phyloP scores from a whole-genome alignment of 495 filamentous ascomycete genomes.

The Trichoderma asperelloides region DNA sequence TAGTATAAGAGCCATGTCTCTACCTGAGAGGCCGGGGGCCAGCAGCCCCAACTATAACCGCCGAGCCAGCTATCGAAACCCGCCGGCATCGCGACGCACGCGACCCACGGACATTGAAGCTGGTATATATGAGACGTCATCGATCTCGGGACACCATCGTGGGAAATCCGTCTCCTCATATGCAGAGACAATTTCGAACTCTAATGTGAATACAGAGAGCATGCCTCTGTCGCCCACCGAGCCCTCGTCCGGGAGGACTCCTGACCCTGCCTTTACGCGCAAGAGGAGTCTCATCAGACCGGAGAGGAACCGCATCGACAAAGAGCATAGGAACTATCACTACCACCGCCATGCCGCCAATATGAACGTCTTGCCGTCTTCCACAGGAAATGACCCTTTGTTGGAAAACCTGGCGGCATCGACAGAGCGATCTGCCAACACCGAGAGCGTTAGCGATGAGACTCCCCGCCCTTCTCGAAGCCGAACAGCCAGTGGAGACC shows the following conservation, averaged over 20 bases:
- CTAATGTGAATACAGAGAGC: constrained; percentile 38
- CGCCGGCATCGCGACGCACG: constrained; percentile 49
- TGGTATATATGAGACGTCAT: constrained; percentile 36
- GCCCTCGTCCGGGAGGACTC: constrained; percentile 13
- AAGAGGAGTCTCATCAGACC: constrained; percentile 83
- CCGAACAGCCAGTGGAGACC: constrained; percentile 19
- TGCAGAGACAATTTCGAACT: constrained; percentile 39
- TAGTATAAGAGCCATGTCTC: constrained; percentile 46
- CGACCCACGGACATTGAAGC: constrained; percentile 60
- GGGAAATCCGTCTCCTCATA: constrained; percentile 40
- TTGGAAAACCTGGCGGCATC: constrained; percentile 54
- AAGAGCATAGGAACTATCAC: constrained; percentile 85
- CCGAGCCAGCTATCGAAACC: constrained; percentile 52
- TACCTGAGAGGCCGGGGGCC: constrained; percentile 55
- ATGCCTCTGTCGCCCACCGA: constrained; percentile 36
- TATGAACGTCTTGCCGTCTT: constrained; percentile 80
- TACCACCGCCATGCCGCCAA: constrained; percentile 86
- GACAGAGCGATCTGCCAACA: constrained; percentile 35
- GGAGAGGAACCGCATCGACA: constrained; percentile 72
- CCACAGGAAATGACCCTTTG: constrained; percentile 84
- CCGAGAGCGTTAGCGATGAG: constrained; percentile 28
- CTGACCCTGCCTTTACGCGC: constrained; percentile 41
- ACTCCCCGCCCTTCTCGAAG: constrained; percentile 21
- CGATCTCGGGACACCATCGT: constrained; percentile 36
- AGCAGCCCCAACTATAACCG: constrained; percentile 54